phyloP scores from a whole-genome alignment of 177 flowering plant genomes.

The Vitis hybrid region DNA sequence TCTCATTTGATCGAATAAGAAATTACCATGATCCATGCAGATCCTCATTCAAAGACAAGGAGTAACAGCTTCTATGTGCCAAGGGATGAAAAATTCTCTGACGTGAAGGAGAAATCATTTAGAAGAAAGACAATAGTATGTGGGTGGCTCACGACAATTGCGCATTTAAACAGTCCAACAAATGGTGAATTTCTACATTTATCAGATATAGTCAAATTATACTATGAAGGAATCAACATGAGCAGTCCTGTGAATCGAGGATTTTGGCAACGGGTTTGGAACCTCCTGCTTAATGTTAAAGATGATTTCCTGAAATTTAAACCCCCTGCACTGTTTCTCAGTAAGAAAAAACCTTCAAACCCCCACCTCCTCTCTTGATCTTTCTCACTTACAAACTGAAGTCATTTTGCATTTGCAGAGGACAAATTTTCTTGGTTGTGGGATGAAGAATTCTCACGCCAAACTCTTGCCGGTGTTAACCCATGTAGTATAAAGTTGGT shows the following conservation, averaged over 20 bases:
- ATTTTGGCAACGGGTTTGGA: too few relatives aligned
- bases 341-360: conserved; percentile 8
- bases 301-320: too few relatives aligned
- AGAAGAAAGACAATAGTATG: conserved; percentile 1
- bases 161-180: too few relatives aligned
- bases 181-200: conserved; percentile 25
- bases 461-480: conserved; percentile 36
- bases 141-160: too few relatives aligned
- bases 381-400: too few relatives aligned
- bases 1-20: too few relatives aligned
- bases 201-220: conserved; percentile 24
- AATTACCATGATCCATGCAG: too few relatives aligned
- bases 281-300: too few relatives aligned
- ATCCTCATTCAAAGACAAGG: too few relatives aligned
- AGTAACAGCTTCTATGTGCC: too few relatives aligned
- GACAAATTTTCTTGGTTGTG: conserved; percentile 16
- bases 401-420: conserved; percentile 5
- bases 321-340: background rate
- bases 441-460: conserved; percentile 20
- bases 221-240: conserved; percentile 18
- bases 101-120: conserved; percentile 22
- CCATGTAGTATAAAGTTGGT: conserved; percentile 23
- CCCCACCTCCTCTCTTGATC: conserved; percentile 1
- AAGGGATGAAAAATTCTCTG: too few relatives aligned
- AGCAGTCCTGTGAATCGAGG: too few relatives aligned